Conservation (phyloP, 768 basidiomycete genomes). For the Suillus lakei region DNA sequence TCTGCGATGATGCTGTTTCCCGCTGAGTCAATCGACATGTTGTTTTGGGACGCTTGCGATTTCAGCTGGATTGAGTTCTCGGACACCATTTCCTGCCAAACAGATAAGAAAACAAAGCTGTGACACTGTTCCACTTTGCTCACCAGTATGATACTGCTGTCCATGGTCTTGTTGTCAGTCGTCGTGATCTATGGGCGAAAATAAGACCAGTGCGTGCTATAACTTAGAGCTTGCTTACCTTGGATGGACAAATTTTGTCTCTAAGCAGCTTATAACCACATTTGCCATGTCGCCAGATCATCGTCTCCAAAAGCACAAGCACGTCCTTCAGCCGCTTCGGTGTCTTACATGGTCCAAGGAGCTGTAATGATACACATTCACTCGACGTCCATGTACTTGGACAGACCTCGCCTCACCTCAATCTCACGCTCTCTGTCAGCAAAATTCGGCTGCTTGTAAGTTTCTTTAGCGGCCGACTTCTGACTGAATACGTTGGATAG, state of each 20-base stretch:
- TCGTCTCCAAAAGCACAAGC: constrained; percentile 57
- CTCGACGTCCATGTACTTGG: background rate
- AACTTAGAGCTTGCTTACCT: constrained; percentile 47
- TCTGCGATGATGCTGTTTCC: constrained; percentile 50
- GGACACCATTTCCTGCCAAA: constrained; percentile 72
- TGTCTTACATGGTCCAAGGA: constrained; percentile 61
- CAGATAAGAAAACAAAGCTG: constrained; percentile 10
- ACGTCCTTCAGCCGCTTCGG: constrained; percentile 70
- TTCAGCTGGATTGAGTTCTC: constrained; percentile 61
- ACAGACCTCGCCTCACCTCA: constrained; percentile 45
- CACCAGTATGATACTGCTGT: constrained; percentile 70
- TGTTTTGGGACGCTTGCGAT: constrained; percentile 53
- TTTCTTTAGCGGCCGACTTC: constrained; percentile 26
- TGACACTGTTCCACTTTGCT: constrained; percentile 12
- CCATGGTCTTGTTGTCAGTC: constrained; percentile 47
- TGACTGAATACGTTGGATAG: constrained; percentile 61
- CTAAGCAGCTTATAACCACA: constrained; percentile 71
- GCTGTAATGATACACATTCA: constrained; percentile 22
- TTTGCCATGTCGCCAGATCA: constrained; percentile 69
- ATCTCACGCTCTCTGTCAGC: constrained; percentile 72
- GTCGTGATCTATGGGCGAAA: constrained; percentile 41
- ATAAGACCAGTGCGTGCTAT: background rate
- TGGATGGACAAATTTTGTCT: constrained; percentile 75
- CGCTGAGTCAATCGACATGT: constrained; percentile 58
- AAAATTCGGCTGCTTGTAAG: constrained; percentile 52